Evolutionary conservation across 2,329 filamentous ascomycete genomes (phyloP), one percentile per base, ranked within the genome.

Genomic region (Aspergillus sp.): DNA sequence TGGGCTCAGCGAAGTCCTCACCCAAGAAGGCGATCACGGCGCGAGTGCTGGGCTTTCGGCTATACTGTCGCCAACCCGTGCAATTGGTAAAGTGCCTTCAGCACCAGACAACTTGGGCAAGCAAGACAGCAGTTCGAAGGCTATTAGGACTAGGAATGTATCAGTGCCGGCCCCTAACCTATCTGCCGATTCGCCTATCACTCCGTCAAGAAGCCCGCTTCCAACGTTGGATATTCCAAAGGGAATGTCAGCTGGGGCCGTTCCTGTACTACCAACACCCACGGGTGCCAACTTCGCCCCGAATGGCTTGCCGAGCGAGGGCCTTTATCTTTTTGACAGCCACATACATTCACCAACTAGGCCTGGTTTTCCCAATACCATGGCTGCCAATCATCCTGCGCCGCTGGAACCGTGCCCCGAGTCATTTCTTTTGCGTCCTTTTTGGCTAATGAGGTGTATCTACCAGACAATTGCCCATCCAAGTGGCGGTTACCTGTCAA

Each of bases 381-480:
- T 78, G n/a, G 73, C 75, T 8, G 60, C 73, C 0, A 82, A 88
- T 54, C 79, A 82, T 1, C 90, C 90, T 8, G 77, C 84, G 26
- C 81, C 88, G 0, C 76, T 98, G 4, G 93, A 98, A 61, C 86
- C 93, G 3, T 98, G 94, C 63, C 93, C 93, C 1, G 87, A 85
- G 33, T 88, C 94, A 36, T 83, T 85, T 49, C 77, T 96, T 58
- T 76, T 97, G n/a, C 83, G 93, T 19, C 94, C 93, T 2, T 98
- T 96, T 67, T 98, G 93, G 93, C 75, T 98, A 40, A 95, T 98
- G 88, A 83, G 93, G 46, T 90, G 86, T 51, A 76, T 98, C 28
- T 94, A 93, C 62, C 88, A 96, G 64, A 95, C 90, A 0, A 81
- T 98, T 40, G 85, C 84, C 12, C 91, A 98, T 60, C 88, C 91